These are phyloP conservation scores for Mortierella antarctica DNA, from an alignment of 192 early-diverging fungal genomes.

Conservation along the genomic window DNA sequence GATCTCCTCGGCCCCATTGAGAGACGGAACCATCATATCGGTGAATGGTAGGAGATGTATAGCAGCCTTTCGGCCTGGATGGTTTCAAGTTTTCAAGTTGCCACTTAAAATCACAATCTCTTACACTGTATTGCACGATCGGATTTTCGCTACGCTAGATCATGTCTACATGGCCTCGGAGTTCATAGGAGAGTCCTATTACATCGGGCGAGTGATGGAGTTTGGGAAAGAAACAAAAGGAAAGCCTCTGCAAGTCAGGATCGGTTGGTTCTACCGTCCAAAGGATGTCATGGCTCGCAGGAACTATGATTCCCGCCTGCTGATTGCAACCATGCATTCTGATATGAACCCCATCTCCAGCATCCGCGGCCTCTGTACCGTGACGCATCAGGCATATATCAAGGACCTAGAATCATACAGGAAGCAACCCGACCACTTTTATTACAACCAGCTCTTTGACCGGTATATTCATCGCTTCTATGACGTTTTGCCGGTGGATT, in stretches of 20 bases:
- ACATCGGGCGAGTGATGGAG: conserved; percentile 85
- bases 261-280: conserved; percentile 82
- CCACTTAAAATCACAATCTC: background rate
- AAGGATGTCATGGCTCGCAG: conserved; percentile 77
- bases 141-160: conserved; percentile 57
- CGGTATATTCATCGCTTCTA: conserved; percentile 89
- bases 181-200: conserved; percentile 77
- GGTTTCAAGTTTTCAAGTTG: background rate
- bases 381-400: conserved; percentile 75
- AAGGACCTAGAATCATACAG: conserved; percentile 71
- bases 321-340: conserved; percentile 90
- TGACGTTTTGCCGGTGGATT: conserved; percentile 84
- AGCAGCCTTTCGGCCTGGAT: background rate
- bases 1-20: conserved; percentile 19
- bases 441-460: conserved; percentile 90
- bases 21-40: conserved; percentile 39
- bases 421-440: conserved; percentile 78
- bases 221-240: conserved; percentile 69
- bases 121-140: background rate
- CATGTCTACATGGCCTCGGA: conserved; percentile 82
- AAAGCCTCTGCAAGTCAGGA: conserved; percentile 64
- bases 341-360: conserved; percentile 84
- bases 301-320: conserved; percentile 74
- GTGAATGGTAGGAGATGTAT: conserved; percentile 32
- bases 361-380: conserved; percentile 84